Base-by-base conservation (phyloP, 2,329 filamentous ascomycete genomes). In the Raffaelea deltoideospora region DNA sequence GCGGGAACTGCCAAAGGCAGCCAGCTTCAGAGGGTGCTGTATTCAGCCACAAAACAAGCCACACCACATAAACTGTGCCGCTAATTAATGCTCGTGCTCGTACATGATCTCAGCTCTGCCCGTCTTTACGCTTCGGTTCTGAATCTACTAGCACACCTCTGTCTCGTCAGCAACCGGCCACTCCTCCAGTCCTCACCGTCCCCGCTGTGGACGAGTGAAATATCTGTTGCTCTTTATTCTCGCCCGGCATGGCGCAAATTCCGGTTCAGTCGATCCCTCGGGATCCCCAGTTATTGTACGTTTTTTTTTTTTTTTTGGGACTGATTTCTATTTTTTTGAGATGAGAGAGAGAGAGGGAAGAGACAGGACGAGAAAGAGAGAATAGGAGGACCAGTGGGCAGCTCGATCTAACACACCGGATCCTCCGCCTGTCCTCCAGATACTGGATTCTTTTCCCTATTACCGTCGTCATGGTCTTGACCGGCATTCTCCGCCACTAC, bases 391-490 rank as follows among this genome's bases (percentile, higher is more conserved):
- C n/a, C n/a, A n/a, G n/a, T n/a, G n/a, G 10, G 3, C 13, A 3
- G 24, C 20, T 9, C 19, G 17, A 15, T 24, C 9, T 31, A 14
- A 10, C n/a, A 17, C 11, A 29, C 29, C 14, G 14, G 14, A 18
- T 19, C 17, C n/a, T 17, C 6, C n/a, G n/a, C n/a, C n/a, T n/a
- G n/a, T n/a, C n/a, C n/a, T n/a, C 37, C 51, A 98, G 90, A 64
- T 96, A 95, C 69, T 98, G 90, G 90, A 98, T 98, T 60, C 70
- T 98, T 42, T 79, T 95, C 45, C 90, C 90, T 43, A 98, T 98
- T 58, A 94, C 88, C 33, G 70, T 94, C 50, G 90, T 98, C 54
- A 98, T 98, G 92, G 79, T 98, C 46, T 63, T 98, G 44, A 98
- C 90, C 14, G 90, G 90, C 51, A 77, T 98, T 39, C 77, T 98